These are phyloP conservation scores for Flaveria trinervia DNA, from an alignment of 129 eudicot species.

Conservation along the genomic window DNA sequence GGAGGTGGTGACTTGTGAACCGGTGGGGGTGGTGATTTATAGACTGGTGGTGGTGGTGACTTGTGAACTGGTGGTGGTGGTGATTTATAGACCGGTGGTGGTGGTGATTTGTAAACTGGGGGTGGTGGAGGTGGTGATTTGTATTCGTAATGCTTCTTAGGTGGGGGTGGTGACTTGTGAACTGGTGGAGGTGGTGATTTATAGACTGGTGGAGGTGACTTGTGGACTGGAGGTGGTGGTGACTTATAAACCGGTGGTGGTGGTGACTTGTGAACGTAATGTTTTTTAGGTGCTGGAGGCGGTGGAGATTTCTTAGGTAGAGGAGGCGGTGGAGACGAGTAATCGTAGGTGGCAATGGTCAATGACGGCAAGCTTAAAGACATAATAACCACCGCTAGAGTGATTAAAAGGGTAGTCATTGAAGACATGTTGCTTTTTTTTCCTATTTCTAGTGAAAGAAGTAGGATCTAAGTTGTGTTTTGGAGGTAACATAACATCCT, in stretches of 20 bases:
- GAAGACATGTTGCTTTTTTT: constrained; percentile 24
- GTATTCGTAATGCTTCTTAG: constrained; percentile 12
- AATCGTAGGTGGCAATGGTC: constrained; percentile 40
- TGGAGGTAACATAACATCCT: constrained; percentile 26
- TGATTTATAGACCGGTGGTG: constrained; percentile 29
- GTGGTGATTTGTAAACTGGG: constrained; percentile 41
- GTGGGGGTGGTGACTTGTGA: neutral
- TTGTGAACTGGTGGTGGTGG: constrained; percentile 30
- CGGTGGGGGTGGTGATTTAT: constrained; percentile 36
- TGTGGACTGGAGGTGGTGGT: constrained; percentile 26
- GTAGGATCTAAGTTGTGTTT: constrained; percentile 36
- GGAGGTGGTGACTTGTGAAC: constrained; percentile 37
- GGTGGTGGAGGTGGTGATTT: constrained; percentile 40
- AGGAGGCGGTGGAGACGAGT: constrained; percentile 43
- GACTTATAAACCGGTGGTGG: constrained; percentile 18
- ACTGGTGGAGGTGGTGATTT: neutral
- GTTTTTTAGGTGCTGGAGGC: neutral
- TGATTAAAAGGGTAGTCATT: constrained; percentile 48
- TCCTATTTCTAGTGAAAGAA: constrained; percentile 38
- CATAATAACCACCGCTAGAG: constrained; percentile 42
- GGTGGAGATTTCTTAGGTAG: constrained; percentile 33
- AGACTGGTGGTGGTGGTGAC: neutral
- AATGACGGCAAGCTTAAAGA: constrained; percentile 42
- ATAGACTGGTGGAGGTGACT: constrained; percentile 7
- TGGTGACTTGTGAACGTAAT: constrained; percentile 25